These are phyloP conservation scores for Talaromyces sp. DNA, from an alignment of 2,329 filamentous ascomycete species.

Conservation along the genomic window DNA sequence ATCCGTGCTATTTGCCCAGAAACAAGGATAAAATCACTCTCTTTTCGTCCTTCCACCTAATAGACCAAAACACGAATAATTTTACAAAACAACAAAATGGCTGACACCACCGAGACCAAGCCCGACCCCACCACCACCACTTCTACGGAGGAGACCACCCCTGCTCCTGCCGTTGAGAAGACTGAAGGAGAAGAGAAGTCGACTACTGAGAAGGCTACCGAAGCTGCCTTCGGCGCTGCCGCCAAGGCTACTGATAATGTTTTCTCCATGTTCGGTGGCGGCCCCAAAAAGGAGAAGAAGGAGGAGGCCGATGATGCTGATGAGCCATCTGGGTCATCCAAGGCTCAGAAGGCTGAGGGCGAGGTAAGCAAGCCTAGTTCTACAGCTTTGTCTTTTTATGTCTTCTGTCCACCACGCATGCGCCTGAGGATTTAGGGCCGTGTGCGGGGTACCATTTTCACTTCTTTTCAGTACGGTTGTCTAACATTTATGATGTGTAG, in stretches of 20 bases:
- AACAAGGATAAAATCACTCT: neutral
- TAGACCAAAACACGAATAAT: neutral
- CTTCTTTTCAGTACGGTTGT: neutral
- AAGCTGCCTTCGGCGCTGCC: slow-evolving; percentile 34
- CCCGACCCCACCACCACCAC: slow-evolving; percentile 39
- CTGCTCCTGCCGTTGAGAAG: slow-evolving; percentile 28
- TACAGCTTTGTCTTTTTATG: slow-evolving; percentile 13
- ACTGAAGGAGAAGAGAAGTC: slow-evolving; percentile 30
- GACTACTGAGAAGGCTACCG: slow-evolving; percentile 22
- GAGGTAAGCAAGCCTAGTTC: slow-evolving; percentile 43
- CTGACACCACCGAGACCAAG: slow-evolving; percentile 41
- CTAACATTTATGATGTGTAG: slow-evolving; percentile 25
- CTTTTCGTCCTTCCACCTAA: neutral
- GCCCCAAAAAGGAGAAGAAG: slow-evolving; percentile 95
- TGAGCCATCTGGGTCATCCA: slow-evolving; percentile 83
- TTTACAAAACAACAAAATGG: slow-evolving; percentile 27
- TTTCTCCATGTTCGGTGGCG: slow-evolving; percentile 98
- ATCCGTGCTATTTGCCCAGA: neutral
- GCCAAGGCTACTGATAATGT: slow-evolving; percentile 53
- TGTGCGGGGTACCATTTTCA: neutral
- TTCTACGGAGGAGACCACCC: slow-evolving; percentile 30
- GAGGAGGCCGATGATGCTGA: slow-evolving; percentile 72
- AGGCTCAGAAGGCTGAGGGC: slow-evolving; percentile 61
- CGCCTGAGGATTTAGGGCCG: neutral
- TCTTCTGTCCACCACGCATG: slow-evolving; percentile 1